Percentiles rank a stretch among this genome's conserved stretches.
These are phyloP conservation scores for Pythium phragmitis DNA, from an alignment of 352 stramenopile genomes.

Conservation along the genomic window DNA sequence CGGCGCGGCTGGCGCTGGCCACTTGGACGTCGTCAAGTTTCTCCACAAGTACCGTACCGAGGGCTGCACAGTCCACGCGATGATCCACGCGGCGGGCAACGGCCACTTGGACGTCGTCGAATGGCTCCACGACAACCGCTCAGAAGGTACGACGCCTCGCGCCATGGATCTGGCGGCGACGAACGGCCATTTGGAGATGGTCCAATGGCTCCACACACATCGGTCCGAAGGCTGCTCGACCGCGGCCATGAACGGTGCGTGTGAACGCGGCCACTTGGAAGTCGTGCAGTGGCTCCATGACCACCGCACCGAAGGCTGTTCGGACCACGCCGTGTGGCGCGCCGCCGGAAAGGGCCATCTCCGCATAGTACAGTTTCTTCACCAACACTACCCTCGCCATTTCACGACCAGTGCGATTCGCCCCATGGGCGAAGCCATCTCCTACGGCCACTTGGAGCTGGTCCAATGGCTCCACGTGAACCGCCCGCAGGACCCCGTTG, in stretches of 20 bases:
- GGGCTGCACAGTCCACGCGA: slow-evolving; percentile 40
- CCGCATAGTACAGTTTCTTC: slow-evolving; percentile 42
- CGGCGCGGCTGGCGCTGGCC: slow-evolving; percentile 33
- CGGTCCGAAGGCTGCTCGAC: slow-evolving; percentile 40
- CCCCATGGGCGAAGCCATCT: slow-evolving; percentile 49
- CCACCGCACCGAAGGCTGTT: slow-evolving; percentile 44
- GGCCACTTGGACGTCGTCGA: slow-evolving; percentile 47
- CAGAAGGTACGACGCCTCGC: slow-evolving; percentile 36
- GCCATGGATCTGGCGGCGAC: slow-evolving; percentile 54
- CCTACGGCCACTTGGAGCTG: slow-evolving; percentile 37
- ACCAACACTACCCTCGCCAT: slow-evolving; percentile 33
- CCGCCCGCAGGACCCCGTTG: slow-evolving; percentile 6
- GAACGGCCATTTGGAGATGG: slow-evolving; percentile 48
- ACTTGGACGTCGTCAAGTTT: slow-evolving; percentile 41
- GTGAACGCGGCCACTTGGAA: slow-evolving; percentile 43
- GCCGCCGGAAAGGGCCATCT: slow-evolving; percentile 53
- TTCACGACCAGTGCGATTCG: slow-evolving; percentile 47
- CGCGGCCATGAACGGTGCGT: slow-evolving; percentile 48
- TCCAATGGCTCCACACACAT: slow-evolving; percentile 49
- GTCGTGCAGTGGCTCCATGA: slow-evolving; percentile 55
- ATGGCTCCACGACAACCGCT: slow-evolving; percentile 41
- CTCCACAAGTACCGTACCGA: slow-evolving; percentile 37
- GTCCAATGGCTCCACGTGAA: slow-evolving; percentile 33
- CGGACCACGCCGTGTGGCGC: slow-evolving; percentile 54
- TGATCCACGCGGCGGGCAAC: slow-evolving; percentile 46